These are phyloP conservation scores for Candida buenavistaensis DNA, from an alignment of 1,139 yeast species.

Conservation along the genomic window DNA sequence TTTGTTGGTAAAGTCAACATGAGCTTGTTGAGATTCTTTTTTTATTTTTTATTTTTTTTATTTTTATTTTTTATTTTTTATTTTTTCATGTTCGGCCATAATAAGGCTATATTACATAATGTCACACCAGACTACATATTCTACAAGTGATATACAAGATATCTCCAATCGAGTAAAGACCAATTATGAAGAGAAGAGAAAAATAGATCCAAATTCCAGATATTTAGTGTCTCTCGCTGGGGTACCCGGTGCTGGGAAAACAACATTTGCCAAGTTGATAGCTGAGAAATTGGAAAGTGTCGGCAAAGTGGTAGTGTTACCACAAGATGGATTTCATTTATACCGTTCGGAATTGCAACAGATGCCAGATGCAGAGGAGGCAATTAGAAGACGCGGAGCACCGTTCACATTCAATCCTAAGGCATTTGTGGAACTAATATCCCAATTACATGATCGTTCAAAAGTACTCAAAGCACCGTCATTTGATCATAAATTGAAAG, in stretches of 20 bases:
- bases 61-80: background rate
- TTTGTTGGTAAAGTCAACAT: conserved; percentile 10
- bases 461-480: conserved; percentile 54
- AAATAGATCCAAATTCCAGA: conserved; percentile 20
- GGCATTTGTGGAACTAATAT: conserved; percentile 28
- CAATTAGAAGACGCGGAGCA: conserved; percentile 73
- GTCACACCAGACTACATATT: conserved; percentile 3
- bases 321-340: conserved; percentile 83
- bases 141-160: conserved; percentile 11
- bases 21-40: background rate
- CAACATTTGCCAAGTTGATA: conserved; percentile 54
- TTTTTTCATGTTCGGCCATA: background rate
- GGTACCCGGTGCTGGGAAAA: conserved; percentile 82
- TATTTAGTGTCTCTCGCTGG: conserved; percentile 65
- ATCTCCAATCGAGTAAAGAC: conserved; percentile 13
- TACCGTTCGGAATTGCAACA: conserved; percentile 54
- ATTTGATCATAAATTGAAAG: conserved; percentile 71
- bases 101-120: conserved; percentile 1
- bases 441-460: conserved; percentile 22
- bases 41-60: background rate
- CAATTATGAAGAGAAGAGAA: conserved; percentile 2
- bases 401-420: conserved; percentile 79
- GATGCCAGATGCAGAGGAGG: conserved; percentile 55
- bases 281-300: conserved; percentile 18
- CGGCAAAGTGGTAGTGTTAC: conserved; percentile 30